These are phyloP conservation scores for Penicillium sp. DNA, from an alignment of 2,329 filamentous ascomycete species.

Conservation along the genomic window DNA sequence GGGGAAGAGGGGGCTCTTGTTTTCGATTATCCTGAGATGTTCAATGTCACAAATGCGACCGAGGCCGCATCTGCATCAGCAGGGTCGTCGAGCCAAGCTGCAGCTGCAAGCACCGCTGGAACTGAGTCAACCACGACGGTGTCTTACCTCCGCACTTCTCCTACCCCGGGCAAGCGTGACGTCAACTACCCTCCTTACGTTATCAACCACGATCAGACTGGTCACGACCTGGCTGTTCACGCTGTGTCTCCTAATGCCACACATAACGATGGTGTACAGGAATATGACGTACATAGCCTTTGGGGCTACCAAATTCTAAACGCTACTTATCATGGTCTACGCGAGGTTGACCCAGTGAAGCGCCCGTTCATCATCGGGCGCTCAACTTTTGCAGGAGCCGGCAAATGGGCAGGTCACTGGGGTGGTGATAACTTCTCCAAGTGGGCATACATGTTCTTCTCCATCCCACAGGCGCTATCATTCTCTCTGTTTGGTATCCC, in stretches of 20 bases:
- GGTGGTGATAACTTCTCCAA: conserved; percentile 71
- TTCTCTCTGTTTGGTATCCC: conserved; percentile 74
- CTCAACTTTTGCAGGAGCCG: conserved; percentile 75
- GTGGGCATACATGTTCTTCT: conserved; percentile 73
- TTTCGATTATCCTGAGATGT: conserved; percentile 66
- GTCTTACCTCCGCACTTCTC: conserved; percentile 58
- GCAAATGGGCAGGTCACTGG: conserved; percentile 78
- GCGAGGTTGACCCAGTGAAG: conserved; percentile 62
- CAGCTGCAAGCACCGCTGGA: conserved; percentile 38
- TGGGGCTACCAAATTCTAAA: conserved; percentile 74
- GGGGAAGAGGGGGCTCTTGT: conserved; percentile 63
- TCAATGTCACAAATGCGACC: conserved; percentile 66
- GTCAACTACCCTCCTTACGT: conserved; percentile 74
- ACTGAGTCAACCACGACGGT: conserved; percentile 38
- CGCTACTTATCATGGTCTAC: conserved; percentile 71
- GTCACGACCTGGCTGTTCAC: conserved; percentile 68
- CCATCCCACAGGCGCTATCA: conserved; percentile 73
- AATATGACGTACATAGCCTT: conserved; percentile 84
- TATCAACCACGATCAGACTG: conserved; percentile 65
- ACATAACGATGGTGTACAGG: conserved; percentile 67
- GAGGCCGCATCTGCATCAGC: conserved; percentile 63
- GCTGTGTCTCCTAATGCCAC: conserved; percentile 76
- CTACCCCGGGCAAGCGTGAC: conserved; percentile 64
- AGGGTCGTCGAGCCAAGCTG: conserved; percentile 53
- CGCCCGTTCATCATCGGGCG: conserved; percentile 83